Evolutionary conservation across 2,329 filamentous ascomycete species (phyloP).

Genomic region (Trichoderma simmonsii): DNA sequence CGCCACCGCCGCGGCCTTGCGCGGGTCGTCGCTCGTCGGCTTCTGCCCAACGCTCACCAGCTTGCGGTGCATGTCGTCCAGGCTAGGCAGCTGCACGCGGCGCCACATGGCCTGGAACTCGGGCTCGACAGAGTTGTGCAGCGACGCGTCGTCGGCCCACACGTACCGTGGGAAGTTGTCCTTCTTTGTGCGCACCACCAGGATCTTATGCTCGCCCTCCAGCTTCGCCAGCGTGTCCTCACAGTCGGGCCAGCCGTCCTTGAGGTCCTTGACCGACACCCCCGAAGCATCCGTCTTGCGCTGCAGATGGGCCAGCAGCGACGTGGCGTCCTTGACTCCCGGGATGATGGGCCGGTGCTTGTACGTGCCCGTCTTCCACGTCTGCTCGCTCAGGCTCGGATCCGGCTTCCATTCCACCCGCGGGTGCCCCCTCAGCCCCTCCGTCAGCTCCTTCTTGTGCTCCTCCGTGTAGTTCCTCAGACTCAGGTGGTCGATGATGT

Average conservation of each 20-base stretch:
- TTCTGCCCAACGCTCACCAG: constrained; percentile 76
- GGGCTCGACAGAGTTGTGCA: constrained; percentile 71
- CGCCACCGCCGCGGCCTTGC: constrained; percentile 41
- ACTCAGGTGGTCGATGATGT: constrained; percentile 78
- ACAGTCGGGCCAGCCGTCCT: constrained; percentile 91
- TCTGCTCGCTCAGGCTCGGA: constrained; percentile 60
- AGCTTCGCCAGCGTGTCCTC: constrained; percentile 74
- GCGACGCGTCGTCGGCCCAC: constrained; percentile 81
- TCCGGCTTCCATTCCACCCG: constrained; percentile 57
- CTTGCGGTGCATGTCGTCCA: constrained; percentile 73
- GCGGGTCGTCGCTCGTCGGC: constrained; percentile 77
- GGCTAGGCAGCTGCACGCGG: constrained; percentile 70
- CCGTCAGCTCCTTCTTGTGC: constrained; percentile 61
- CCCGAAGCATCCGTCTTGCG: constrained; percentile 76
- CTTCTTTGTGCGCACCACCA: constrained; percentile 89
- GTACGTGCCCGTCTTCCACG: constrained; percentile 70
- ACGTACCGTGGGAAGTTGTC: constrained; percentile 82
- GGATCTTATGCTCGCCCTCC: constrained; percentile 72
- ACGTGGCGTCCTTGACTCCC: constrained; percentile 71
- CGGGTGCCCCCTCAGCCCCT: constrained; percentile 64
- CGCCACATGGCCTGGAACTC: constrained; percentile 86
- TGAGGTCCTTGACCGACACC: constrained; percentile 82
- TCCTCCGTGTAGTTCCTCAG: constrained; percentile 61
- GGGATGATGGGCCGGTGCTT: constrained; percentile 77
- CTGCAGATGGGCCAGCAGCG: constrained; percentile 79